Conservation (phyloP, 192 early-diverging fungal species). For the Dissophora globulifera region DNA sequence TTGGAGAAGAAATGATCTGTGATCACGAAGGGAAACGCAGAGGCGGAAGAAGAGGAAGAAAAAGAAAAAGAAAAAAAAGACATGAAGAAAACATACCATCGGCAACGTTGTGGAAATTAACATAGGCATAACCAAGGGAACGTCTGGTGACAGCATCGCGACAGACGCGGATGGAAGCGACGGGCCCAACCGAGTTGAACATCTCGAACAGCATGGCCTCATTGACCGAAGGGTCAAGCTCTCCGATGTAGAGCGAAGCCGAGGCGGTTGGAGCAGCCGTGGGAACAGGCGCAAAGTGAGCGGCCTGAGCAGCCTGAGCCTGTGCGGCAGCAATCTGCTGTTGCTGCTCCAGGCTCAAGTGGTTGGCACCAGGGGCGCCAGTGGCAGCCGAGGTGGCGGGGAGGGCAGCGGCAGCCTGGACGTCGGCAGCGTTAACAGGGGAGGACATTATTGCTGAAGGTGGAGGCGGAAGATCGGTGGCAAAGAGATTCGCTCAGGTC, state of each 20-base stretch:
- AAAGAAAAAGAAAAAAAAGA: neutral
- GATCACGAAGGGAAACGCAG: neutral
- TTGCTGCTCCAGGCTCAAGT: slow-evolving; percentile 56
- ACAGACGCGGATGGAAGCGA: slow-evolving; percentile 97
- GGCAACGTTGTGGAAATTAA: slow-evolving; percentile 93
- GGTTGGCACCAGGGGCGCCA: slow-evolving; percentile 37
- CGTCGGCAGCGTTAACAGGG: slow-evolving; percentile 43
- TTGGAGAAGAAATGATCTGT: neutral
- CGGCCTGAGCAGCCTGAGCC: slow-evolving; percentile 44
- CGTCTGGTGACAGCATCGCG: slow-evolving; percentile 96
- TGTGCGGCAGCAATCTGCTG: slow-evolving; percentile 61
- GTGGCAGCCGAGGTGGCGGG: slow-evolving; percentile 25
- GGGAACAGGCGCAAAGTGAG: slow-evolving; percentile 53
- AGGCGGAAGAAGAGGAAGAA: neutral
- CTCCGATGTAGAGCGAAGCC: slow-evolving; percentile 95
- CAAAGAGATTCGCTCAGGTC: slow-evolving; percentile 5
- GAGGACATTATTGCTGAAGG: slow-evolving; percentile 39
- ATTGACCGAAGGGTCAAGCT: slow-evolving; percentile 95
- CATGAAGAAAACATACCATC: slow-evolving; percentile 65
- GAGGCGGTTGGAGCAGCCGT: slow-evolving; percentile 62
- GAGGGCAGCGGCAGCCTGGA: slow-evolving; percentile 53
- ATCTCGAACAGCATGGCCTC: slow-evolving; percentile 98
- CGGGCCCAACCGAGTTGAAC: slow-evolving; percentile 95
- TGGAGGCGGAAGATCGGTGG: slow-evolving; percentile 11
- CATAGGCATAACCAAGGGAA: slow-evolving; percentile 96